Evolutionary conservation across 2,329 filamentous ascomycete species (phyloP).

Genomic region (Hypoxylon sp.): DNA sequence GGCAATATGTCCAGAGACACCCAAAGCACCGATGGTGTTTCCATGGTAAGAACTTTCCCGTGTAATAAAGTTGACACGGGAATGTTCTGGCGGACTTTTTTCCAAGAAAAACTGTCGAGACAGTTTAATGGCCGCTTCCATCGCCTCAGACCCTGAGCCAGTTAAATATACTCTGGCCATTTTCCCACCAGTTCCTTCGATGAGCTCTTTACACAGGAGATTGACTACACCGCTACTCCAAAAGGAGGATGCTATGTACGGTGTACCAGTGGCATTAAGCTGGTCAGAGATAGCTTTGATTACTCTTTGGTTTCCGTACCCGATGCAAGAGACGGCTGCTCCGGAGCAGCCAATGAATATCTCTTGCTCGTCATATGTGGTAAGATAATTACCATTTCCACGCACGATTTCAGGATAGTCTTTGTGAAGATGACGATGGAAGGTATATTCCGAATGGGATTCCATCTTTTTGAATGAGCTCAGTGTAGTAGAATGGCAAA

Average conservation of each 20-base stretch:
- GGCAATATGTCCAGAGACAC: constrained; percentile 74
- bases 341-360: too few relatives aligned
- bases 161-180: constrained; percentile 58
- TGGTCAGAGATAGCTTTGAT: constrained; percentile 16
- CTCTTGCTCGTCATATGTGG: too few relatives aligned
- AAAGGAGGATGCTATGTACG: constrained; percentile 32
- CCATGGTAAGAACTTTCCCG: constrained; percentile 80
- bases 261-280: not conserved
- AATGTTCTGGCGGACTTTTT: constrained; percentile 60
- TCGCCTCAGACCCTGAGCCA: constrained; percentile 64
- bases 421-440: too few relatives aligned
- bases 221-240: constrained; percentile 47
- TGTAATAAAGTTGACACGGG: constrained; percentile 75
- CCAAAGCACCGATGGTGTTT: constrained; percentile 75
- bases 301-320: constrained; percentile 17
- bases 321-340: constrained; percentile 21
- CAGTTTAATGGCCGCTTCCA: constrained; percentile 74
- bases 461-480: too few relatives aligned
- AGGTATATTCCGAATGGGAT: too few relatives aligned
- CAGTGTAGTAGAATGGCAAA: too few relatives aligned
- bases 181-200: constrained; percentile 52
- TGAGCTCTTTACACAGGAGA: constrained; percentile 49
- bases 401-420: too few relatives aligned
- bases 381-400: too few relatives aligned
- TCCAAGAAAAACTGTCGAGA: constrained; percentile 72